A percentile compares a stretch with the other conserved stretches of the same genome.
Evolutionary conservation across 176 grass and related monocot genomes (phyloP).

Genomic region (Lolium rigidum): DNA sequence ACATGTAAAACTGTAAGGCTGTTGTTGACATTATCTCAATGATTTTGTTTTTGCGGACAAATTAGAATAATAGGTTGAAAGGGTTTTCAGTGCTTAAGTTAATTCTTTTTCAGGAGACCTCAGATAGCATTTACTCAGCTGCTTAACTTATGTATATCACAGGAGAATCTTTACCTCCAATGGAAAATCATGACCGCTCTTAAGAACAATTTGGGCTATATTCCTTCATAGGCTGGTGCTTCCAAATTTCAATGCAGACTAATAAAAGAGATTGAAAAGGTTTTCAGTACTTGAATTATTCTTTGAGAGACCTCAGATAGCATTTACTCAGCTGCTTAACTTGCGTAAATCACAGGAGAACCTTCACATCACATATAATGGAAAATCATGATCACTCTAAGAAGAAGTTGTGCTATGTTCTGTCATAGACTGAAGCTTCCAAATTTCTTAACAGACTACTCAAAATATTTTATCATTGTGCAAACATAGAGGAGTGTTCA

Average conservation of each 20-base stretch:
- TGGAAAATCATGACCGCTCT: conserved; percentile 24
- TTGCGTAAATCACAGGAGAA: background rate
- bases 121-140: conserved; percentile 26
- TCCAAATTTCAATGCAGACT: conserved; percentile 16
- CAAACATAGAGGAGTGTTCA: background rate
- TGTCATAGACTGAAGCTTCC: conserved; percentile 2
- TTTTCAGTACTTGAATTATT: conserved; percentile 37
- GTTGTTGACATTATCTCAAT: conserved; percentile 44
- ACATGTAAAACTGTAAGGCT: conserved; percentile 55
- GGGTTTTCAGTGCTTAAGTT: conserved; percentile 32
- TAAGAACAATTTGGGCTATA: conserved; percentile 4
- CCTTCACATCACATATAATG: too few relatives aligned
- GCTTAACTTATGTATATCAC: conserved; percentile 33
- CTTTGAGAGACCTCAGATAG: conserved; percentile 28
- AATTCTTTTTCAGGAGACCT: conserved; percentile 30
- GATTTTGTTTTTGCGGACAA: conserved; percentile 10
- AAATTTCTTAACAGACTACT: conserved; percentile 11
- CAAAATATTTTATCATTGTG: background rate
- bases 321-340: conserved; percentile 29
- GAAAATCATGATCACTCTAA: background rate
- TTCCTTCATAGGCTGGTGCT: background rate
- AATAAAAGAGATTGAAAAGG: conserved; percentile 3
- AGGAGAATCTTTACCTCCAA: conserved; percentile 10
- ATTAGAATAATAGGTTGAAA: conserved; percentile 26
- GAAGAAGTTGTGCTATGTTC: conserved; percentile 6